phyloP scores from a whole-genome alignment of 495 filamentous ascomycete species.

The Penicillium goetzii region DNA sequence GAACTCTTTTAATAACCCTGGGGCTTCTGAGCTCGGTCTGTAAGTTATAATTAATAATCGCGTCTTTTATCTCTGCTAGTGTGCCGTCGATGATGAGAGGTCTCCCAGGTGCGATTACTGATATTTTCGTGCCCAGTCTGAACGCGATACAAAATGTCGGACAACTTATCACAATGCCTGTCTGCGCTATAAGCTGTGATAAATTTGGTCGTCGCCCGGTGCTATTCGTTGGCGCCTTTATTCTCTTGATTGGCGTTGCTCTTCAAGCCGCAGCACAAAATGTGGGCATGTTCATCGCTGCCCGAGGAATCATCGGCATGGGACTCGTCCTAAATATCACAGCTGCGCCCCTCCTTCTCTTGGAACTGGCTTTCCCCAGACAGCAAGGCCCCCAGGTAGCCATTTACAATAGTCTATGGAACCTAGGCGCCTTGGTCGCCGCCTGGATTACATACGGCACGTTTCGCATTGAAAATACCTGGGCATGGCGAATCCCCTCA shows the following conservation, averaged over 20 bases:
- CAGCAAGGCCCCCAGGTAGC: conserved; percentile 29
- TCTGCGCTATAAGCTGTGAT: conserved; percentile 22
- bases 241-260: conserved; percentile 26
- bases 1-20: conserved; percentile 18
- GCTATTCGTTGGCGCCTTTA: conserved; percentile 22
- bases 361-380: conserved; percentile 36
- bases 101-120: conserved; percentile 9
- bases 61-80: not conserved
- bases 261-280: conserved; percentile 28
- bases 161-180: conserved; percentile 21
- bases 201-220: conserved; percentile 27
- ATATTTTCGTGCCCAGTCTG: conserved; percentile 13
- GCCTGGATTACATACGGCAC: conserved; percentile 29
- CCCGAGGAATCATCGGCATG: conserved; percentile 33
- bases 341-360: conserved; percentile 34
- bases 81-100: too few relatives aligned
- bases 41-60: conserved; percentile 6
- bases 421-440: conserved; percentile 57
- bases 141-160: conserved; percentile 30
- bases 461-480: conserved; percentile 37
- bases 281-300: conserved; percentile 32
- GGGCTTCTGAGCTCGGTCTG: conserved; percentile 25
- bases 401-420: conserved; percentile 66
- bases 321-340: conserved; percentile 25
- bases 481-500: conserved; percentile 51